phyloP scores from a whole-genome alignment of 2,329 filamentous ascomycete genomes.

The Aspergillus intermedius region DNA sequence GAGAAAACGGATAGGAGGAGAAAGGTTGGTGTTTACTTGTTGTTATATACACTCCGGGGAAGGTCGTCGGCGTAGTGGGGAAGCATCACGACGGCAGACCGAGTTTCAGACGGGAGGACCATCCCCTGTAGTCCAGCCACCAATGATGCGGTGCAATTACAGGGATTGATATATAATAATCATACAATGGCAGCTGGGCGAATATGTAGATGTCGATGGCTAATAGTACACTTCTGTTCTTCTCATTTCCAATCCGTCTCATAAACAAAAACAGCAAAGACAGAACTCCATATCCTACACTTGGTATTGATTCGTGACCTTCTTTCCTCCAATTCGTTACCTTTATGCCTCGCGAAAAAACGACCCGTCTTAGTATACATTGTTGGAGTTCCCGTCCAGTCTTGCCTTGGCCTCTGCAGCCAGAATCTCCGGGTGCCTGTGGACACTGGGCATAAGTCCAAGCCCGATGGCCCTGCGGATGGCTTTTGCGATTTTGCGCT shows the following conservation, averaged over 20 bases:
- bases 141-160: neutral
- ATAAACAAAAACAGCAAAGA: neutral
- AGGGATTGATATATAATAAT: neutral
- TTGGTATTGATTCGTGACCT: neutral
- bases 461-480: conserved; percentile 82
- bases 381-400: conserved; percentile 13
- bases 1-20: conserved; percentile 1
- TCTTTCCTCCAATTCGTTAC: neutral
- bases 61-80: neutral
- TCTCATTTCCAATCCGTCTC: neutral
- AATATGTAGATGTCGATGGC: neutral
- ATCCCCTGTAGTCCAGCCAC: neutral
- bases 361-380: neutral
- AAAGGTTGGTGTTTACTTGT: neutral
- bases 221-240: neutral
- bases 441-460: conserved; percentile 85
- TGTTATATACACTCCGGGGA: neutral
- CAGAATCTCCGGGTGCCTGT: conserved; percentile 79
- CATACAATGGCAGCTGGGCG: neutral
- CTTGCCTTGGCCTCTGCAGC: conserved; percentile 30
- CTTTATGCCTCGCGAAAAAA: neutral
- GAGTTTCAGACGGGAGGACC: neutral
- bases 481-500: conserved; percentile 87
- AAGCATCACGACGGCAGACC: neutral
- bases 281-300: neutral